Conservation (phyloP, 2,329 filamentous ascomycete species). For the Arthrobotrys entomopaga region DNA sequence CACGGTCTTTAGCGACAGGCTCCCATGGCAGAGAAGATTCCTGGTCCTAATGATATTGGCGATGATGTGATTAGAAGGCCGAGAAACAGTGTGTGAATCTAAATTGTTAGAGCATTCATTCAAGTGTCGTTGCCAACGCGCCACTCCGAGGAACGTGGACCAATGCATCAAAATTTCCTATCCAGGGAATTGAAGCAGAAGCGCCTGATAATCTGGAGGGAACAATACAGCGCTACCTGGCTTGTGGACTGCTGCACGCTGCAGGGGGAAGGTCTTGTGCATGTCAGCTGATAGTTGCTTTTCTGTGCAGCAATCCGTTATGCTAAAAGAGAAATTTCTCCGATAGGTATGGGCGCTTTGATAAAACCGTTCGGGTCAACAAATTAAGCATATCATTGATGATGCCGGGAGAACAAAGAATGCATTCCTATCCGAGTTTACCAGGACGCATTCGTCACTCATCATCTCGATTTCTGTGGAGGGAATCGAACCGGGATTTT, state of each 20-base stretch:
- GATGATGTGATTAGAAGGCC: conserved; percentile 39
- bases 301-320: conserved; percentile 27
- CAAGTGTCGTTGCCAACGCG: conserved; percentile 51
- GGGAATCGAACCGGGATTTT: conserved; percentile 49
- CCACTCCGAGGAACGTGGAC: conserved; percentile 55
- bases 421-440: conserved; percentile 53
- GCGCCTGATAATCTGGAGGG: conserved; percentile 46
- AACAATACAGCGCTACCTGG: conserved; percentile 53
- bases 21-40: conserved; percentile 53
- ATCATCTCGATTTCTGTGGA: conserved; percentile 29
- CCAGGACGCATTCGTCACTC: conserved; percentile 54
- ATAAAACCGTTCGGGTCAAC: conserved; percentile 45
- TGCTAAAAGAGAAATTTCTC: conserved; percentile 43
- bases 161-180: conserved; percentile 54
- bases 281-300: conserved; percentile 55
- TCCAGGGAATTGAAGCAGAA: conserved; percentile 49
- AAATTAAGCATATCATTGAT: conserved; percentile 36
- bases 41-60: conserved; percentile 33
- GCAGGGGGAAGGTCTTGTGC: conserved; percentile 41
- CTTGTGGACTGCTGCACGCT: conserved; percentile 46
- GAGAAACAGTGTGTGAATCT: conserved; percentile 40
- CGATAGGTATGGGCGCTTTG: conserved; percentile 52
- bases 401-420: conserved; percentile 37
- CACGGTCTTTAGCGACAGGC: conserved; percentile 26
- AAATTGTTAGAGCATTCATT: conserved; percentile 52